Evolutionary conservation across 202 grass and related monocot genomes (phyloP), one percentile per base, ranked within the genome.

Genomic region (Hordeum pubiflorum): DNA sequence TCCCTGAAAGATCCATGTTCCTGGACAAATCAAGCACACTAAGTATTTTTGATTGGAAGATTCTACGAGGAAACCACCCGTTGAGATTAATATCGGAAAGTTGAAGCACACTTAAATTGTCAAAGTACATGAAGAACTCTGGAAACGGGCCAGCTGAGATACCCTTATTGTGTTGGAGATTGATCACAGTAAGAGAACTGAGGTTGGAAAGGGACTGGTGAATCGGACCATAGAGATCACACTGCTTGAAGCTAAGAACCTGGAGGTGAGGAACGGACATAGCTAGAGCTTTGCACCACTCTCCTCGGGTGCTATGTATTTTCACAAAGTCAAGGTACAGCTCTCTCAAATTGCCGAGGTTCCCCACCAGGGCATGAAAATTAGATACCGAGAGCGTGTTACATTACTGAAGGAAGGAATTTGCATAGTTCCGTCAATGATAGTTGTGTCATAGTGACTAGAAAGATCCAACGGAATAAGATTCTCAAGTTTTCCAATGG

Each of bases 1-100:
- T 1, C 4, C 82, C 82, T 0, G 29, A 80, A 5, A 91, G 79
- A 21, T 79, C 0, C 0, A 0, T 0, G 52, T 88, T 86, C 14
- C 1, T 0, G 0, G 89, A 91, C 55, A 88, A 41, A 83, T 88
- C 86, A 6, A 91, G 79, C 1, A 77, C 12, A 6, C 33, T 77
- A 21, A 91, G 14, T 12, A 72, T 73, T 69, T 55, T 52, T 0
- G 67, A 68, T 26, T 58, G 61, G 11, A 91, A 83, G 8, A 64
- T 0, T 15, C 7, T 72, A 0, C 1, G 2, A 11, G 89, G 79
- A 3, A 86, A 71, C 23, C 17, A 22, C 2, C 85, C 89, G 15
- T 46, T 6, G 7, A 86, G 59, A 52, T 40, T 26, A 50, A 10
- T 69, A 65, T 2, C 0, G 21, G 7, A 1, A n/a, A 86, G 48